Evolutionary conservation across 108 stramenopile species (phyloP), one percentile per base, ranked within the genome.

Genomic region (Cyclotella cryptica): DNA sequence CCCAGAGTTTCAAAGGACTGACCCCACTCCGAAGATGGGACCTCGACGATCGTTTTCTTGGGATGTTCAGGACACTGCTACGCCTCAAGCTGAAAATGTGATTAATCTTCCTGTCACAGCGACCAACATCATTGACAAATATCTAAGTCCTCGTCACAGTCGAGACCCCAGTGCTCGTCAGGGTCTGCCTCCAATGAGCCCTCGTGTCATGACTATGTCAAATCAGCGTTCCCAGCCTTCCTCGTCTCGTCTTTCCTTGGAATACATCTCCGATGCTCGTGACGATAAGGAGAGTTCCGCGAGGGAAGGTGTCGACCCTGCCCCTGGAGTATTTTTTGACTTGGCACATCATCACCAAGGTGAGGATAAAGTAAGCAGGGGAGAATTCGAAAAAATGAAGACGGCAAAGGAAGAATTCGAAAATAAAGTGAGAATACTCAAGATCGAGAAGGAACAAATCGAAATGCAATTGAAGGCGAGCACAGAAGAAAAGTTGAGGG

Each of bases 151-250:
- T 10, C 29, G 60, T 12, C 60, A 61, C n/a, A 61, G 30, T 7
- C 60, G 55, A 12, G 55, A 57, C 24, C 55, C 55, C 19, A 57
- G 29, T 18, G 39, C 61, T 40, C 61, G 46, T 10, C 18, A 18
- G 13, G 59, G 53, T 19, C 47, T 72, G 6, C 71, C 71, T 49
- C 71, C 71, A 3, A 39, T 72, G 60, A 72, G 71, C 47, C 71
- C 71, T 11, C 41, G 45, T 24, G 51, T 30, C 10, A n/a, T 41
- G 21, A 19, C 61, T 7, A n/a, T 49, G 13, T 26, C 19, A 7
- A 21, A 24, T 3, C 55, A 58, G 24, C 61, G 21, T 35, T 19
- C 14, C 28, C 4, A 63, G 3, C 40, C 30, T 35, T 41, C 2
- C 61, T 41, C 28, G 30, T 53, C 19, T 46, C 39, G 40, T 11